phyloP scores from a whole-genome alignment of 2,329 filamentous ascomycete genomes.

The Lasiodiplodia sp. region DNA sequence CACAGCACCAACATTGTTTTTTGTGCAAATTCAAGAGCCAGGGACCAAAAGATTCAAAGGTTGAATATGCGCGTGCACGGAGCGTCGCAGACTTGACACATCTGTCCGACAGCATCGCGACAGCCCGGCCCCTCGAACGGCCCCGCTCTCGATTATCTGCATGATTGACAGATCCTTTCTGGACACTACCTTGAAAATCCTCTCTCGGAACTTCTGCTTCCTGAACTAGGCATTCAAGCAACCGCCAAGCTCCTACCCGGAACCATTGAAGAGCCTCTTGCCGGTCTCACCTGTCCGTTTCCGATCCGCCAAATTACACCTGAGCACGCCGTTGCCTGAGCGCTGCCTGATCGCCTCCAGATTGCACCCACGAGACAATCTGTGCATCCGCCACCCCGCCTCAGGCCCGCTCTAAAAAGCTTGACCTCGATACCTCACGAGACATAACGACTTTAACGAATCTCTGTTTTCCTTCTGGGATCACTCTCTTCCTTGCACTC shows the following conservation, averaged over 20 bases:
- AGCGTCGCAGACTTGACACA: slow-evolving; percentile 29
- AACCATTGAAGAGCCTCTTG: slow-evolving; percentile 7
- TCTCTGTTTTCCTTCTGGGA: slow-evolving; percentile 24
- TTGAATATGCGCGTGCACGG: slow-evolving; percentile 13
- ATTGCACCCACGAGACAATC: slow-evolving; percentile 21
- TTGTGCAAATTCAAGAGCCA: slow-evolving; percentile 1
- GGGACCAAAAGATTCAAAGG: slow-evolving; percentile 1
- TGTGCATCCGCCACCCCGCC: slow-evolving; percentile 16
- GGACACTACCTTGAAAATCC: slow-evolving; percentile 17
- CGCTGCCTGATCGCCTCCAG: slow-evolving; percentile 21
- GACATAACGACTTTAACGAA: slow-evolving; percentile 24
- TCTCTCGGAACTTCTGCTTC: background rate
- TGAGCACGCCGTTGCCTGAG: slow-evolving; percentile 10
- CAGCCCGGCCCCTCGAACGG: slow-evolving; percentile 8
- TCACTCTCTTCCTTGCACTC: slow-evolving; percentile 24
- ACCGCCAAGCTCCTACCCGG: slow-evolving; percentile 16
- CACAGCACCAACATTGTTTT: background rate
- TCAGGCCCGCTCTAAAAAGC: slow-evolving; percentile 18
- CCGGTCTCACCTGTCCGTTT: slow-evolving; percentile 10
- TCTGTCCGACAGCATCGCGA: slow-evolving; percentile 25
- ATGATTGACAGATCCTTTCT: slow-evolving; percentile 16
- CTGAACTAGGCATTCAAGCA: slow-evolving; percentile 17
- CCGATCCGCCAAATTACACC: slow-evolving; percentile 8
- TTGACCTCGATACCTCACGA: slow-evolving; percentile 3
- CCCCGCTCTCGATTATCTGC: slow-evolving; percentile 10